Evolutionary conservation across 2,329 filamentous ascomycete genomes (phyloP), one percentile per base, ranked within the genome.

Genomic region (Colletotrichum scovillei): DNA sequence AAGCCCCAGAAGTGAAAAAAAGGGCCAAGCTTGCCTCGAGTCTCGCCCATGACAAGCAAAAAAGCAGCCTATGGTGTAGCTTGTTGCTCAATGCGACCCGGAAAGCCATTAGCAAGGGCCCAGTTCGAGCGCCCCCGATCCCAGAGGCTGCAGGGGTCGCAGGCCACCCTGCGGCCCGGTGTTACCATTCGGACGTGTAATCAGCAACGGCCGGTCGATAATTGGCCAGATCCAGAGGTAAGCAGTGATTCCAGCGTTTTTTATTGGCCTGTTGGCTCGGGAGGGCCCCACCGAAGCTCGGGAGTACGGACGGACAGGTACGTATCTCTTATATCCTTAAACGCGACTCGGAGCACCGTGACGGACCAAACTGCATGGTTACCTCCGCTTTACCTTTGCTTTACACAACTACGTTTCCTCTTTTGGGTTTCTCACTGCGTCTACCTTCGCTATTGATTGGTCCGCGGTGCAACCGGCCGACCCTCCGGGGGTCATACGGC

Each of bases 101-200:
- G 42, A n/a, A n/a, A 42, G 38, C 26, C 62, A 46, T 24, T 63
- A 14, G 46, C 60, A 35, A 53, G 46, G 60, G 60, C 46, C 60
- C 46, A 53, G 60, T 63, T 35, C 46, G n/a, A 35, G 24, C n/a
- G 42, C 46, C 30, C 42, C 42, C 60, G 60, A 32, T 56, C 38
- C 38, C 38, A 42, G 38, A 42, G 38, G 38, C 38, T 42, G 55
- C 60, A 64, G 60, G 70, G 67, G 53, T 24, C 46, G 28, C 24
- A 42, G 62, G 19, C 42, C 35, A 30, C 24, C 26, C 16, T 19
- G 11, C 7, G 22, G 9, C 52, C 49, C 63, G 22, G 67, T 53
- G 49, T 66, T 70, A 73, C 67, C 52, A n/a, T 52, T 64, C 22
- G 28, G 32, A 42, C 35, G 60, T 22, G 71, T 73, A 73, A 73